A percentile compares a stretch with the other conserved stretches of the same genome.
Evolutionary conservation across 148 eudicot genomes (phyloP).

Genomic region (Rhododendron henanense): DNA sequence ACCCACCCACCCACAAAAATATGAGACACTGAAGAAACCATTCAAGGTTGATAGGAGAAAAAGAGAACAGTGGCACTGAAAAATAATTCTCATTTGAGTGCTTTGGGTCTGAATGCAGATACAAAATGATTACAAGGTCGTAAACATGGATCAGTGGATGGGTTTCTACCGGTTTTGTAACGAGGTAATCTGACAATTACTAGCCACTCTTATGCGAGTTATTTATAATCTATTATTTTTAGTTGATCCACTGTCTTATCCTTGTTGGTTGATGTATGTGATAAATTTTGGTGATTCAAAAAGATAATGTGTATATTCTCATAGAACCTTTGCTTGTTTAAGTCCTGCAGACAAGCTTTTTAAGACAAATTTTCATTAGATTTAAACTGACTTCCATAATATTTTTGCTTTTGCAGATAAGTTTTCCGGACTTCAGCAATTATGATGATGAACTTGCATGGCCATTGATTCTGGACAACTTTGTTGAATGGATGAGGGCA

Average conservation of each 20-base stretch:
- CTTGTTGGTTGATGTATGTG: background rate
- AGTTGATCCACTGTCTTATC: background rate
- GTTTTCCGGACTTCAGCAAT: conserved; percentile 70
- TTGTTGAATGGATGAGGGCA: conserved; percentile 86
- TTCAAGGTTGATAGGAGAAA: background rate
- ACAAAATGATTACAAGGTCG: conserved; percentile 88
- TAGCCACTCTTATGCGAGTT: background rate
- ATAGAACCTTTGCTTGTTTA: background rate
- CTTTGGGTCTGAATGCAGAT: conserved; percentile 36
- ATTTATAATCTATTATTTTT: background rate
- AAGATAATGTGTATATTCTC: background rate
- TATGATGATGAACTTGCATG: conserved; percentile 77
- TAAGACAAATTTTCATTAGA: background rate
- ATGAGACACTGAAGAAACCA: background rate
- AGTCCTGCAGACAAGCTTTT: background rate
- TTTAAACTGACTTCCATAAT: background rate
- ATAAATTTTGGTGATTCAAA: background rate
- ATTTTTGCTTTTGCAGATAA: conserved; percentile 44
- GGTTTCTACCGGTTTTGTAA: conserved; percentile 84
- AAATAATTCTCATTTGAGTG: conserved; percentile 11
- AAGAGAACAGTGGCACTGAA: background rate
- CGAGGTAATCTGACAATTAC: conserved; percentile 49
- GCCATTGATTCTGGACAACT: conserved; percentile 92
- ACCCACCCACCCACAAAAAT: background rate
- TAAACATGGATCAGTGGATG: conserved; percentile 97